Evolutionary conservation across 805 yeast genomes (phyloP).

Genomic region (Candida nitratophila): DNA sequence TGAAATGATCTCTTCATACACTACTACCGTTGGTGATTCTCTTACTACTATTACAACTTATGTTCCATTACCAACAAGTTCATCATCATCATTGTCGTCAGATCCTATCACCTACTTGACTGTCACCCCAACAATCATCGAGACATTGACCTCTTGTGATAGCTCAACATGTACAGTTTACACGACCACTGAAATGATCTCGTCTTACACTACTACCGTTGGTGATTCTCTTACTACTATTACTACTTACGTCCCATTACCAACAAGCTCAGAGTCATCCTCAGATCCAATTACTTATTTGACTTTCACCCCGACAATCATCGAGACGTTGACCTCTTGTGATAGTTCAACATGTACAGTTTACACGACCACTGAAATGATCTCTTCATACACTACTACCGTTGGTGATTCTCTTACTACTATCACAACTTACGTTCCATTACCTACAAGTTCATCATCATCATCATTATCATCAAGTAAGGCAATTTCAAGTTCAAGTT

Average conservation of each 20-base stretch:
- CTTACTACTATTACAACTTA: constrained; percentile 17
- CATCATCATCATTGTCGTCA: constrained; percentile 4
- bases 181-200: constrained; percentile 13
- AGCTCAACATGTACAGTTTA: constrained; percentile 9
- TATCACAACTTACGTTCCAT: constrained; percentile 15
- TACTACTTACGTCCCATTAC: constrained; percentile 16
- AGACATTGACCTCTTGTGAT: constrained; percentile 11
- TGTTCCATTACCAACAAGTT: constrained; percentile 9
- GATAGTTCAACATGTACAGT: constrained; percentile 8
- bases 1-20: constrained; percentile 17
- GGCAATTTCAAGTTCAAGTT: background rate
- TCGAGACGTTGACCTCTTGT: constrained; percentile 10
- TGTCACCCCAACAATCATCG: constrained; percentile 8
- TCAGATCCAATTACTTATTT: constrained; percentile 3
- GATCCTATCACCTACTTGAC: constrained; percentile 7
- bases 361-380: constrained; percentile 11
- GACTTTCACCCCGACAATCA: constrained; percentile 8
- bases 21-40: constrained; percentile 14
- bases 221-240: constrained; percentile 13
- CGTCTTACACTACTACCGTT: constrained; percentile 18
- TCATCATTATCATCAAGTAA: background rate
- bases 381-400: constrained; percentile 18
- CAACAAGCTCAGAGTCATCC: constrained; percentile 4
- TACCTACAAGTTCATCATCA: background rate
- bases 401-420: constrained; percentile 15